These are phyloP conservation scores for Santalum album DNA, from an alignment of 164 flowering plant species.

Conservation along the genomic window DNA sequence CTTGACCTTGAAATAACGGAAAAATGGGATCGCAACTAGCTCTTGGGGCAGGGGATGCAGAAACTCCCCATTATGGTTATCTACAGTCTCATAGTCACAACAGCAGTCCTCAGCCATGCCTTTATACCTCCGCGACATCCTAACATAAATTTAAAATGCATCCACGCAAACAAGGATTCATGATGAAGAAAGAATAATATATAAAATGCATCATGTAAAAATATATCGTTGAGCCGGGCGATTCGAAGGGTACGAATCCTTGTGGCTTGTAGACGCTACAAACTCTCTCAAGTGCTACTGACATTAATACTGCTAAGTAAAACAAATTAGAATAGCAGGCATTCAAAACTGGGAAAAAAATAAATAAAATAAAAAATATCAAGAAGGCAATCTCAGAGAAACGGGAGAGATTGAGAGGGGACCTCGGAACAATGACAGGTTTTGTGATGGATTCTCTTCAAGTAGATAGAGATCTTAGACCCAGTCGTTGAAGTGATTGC, in stretches of 20 bases:
- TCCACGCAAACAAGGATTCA: background rate
- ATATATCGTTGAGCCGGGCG: no score
- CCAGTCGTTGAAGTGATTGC: no score
- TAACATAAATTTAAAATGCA: conserved; percentile 8
- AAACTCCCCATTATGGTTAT: conserved; percentile 57
- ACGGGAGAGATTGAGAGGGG: background rate
- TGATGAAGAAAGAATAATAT: background rate
- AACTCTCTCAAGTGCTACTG: no score
- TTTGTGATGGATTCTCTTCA: background rate
- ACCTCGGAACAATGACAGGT: conserved; percentile 18
- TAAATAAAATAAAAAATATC: no score
- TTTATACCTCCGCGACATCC: conserved; percentile 42
- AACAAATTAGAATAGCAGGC: background rate
- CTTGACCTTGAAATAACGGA: conserved; percentile 82
- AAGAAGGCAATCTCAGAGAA: no score
- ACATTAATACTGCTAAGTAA: no score
- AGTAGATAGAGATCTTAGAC: background rate
- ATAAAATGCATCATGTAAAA: no score
- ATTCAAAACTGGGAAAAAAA: no score
- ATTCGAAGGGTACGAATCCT: no score
- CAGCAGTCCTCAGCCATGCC: conserved; percentile 93
- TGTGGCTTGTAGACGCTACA: no score
- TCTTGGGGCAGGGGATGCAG: conserved; percentile 78
- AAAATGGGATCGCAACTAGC: conserved; percentile 78
- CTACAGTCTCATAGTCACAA: conserved; percentile 88